These are phyloP conservation scores for Fusarium zealandicum DNA, from an alignment of 2,329 filamentous ascomycete species.

Conservation along the genomic window DNA sequence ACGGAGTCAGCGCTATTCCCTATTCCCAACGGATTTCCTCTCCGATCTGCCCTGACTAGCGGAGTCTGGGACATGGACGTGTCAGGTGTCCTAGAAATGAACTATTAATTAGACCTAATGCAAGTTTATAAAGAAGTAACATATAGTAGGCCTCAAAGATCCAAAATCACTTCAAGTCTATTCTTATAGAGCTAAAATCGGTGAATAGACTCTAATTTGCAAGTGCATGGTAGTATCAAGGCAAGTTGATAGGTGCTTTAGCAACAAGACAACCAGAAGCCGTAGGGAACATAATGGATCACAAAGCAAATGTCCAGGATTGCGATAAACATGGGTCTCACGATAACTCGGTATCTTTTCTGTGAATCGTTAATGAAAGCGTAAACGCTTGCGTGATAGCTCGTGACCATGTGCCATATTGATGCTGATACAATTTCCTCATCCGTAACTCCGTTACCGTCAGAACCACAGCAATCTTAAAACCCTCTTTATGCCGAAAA, in stretches of 20 bases:
- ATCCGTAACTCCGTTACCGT: constrained; percentile 18
- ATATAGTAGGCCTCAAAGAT: too few relatives aligned
- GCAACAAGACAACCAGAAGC: too few relatives aligned
- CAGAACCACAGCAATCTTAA: background rate
- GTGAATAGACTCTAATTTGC: too few relatives aligned
- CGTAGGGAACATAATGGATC: background rate
- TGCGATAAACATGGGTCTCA: background rate
- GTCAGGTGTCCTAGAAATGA: too few relatives aligned
- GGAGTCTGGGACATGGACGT: background rate
- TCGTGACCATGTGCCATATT: constrained; percentile 4
- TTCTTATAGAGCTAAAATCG: too few relatives aligned
- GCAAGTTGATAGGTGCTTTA: too few relatives aligned
- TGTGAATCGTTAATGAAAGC: background rate
- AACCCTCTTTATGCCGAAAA: constrained; percentile 1
- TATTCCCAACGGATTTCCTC: background rate
- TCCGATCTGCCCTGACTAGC: constrained; percentile 2
- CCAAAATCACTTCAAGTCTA: too few relatives aligned
- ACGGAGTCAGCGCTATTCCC: constrained; percentile 26
- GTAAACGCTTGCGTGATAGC: background rate
- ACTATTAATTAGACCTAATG: too few relatives aligned
- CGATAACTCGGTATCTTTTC: background rate
- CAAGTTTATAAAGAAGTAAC: too few relatives aligned
- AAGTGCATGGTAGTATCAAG: too few relatives aligned
- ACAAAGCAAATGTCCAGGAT: background rate
- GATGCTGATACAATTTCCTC: constrained; percentile 15